Base-by-base conservation (phyloP, 2,329 filamentous ascomycete genomes). In the Coniochaeta hoffmannii region DNA sequence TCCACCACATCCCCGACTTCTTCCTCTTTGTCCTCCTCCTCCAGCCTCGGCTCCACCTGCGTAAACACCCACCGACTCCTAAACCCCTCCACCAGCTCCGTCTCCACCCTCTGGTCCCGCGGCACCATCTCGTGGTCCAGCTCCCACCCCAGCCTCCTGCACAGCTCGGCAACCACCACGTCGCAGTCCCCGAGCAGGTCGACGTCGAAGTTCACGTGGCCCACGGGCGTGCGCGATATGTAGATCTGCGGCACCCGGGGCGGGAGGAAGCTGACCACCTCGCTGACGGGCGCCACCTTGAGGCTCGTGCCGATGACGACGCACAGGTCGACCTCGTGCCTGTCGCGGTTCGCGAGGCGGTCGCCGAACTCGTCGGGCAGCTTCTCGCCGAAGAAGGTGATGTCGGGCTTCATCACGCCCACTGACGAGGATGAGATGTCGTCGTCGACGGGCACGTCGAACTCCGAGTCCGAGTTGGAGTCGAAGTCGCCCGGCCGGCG, bases 141-240 rank as follows among this genome's bases (percentile, higher is more conserved):
- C 7, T 83, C 76, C 94, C 94, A 97, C 3, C 87, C 88, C 1
- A 89, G 85, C 12, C 89, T 83, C 46, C 86, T 82, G 67, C 89
- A 93, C 53, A 99, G 80, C 73, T 97, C 93, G 0, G 87, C 81
- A 14, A 97, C 88, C 9, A 97, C 86, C 38, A 91, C 81, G 67
- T 99, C 94, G 71, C 93, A 97, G 68, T 97, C 90, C 34, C 94
- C 94, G n/a, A 97, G 78, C 55, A 99, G 80, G 68, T 97, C 92
- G 62, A 99, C 90, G 70, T 99, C 94, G 64, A 99, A 97, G 68
- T 95, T 90, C 68, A 96, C 89, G 70, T 97, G 93, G 34, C 78
- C 79, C 55, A 96, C 89, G 3, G 90, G 87, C 74, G 89, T 88
- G 62, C 89, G 84, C 17, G 88, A 92, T 63, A 97, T 90, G 72